Base-by-base conservation (phyloP, 331 rosid species). In the Quercus phellos region DNA sequence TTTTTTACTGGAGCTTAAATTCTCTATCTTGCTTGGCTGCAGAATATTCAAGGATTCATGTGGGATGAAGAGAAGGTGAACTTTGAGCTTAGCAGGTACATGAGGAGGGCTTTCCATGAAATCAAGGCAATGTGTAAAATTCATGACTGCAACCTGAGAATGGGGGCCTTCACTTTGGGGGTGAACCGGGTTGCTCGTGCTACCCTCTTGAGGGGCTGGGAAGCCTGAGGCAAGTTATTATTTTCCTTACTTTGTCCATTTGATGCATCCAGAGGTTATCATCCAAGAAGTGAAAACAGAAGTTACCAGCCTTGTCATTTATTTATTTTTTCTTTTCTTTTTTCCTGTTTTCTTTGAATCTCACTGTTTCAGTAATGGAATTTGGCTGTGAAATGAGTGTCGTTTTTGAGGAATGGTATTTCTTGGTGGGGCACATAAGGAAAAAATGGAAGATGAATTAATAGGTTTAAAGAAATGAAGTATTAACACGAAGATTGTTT, bases 1-100 rank as follows among this genome's bases (percentile, higher is more conserved):
- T 18, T 38, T 9, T 78, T 83, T 16, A 21, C 1, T 22, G 30
- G 63, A 1, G 68, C 76, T 13, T 46, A 46, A 46, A 4, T 46
- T 54, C 73, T 38, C 2, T 51, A 2, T 68, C 55, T 78, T 12
- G 42, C 17, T 72, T 2, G 55, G 9, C 63, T 84, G 80, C 97
- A 94, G 98, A 94, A 94, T 35, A 94, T 94, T 84, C 97, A 92
- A 85, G 97, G 95, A 43, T 90, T 90, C 76, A 90, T 92, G 97
- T 92, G 97, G 98, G 97, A 94, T 12, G 98, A 94, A 84, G 93
- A 90, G 67, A 87, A 89, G 75, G 97, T 94, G 82, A 91, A 91
- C 73, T 68, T 38, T 17, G 97, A 94, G 84, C 90, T 90, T 76
- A 86, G 90, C 73, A 89, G 82, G 84, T 91, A 93, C 88, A 93